These are phyloP conservation scores for Fusarium foetens DNA, from an alignment of 2,329 filamentous ascomycete genomes.

Conservation along the genomic window DNA sequence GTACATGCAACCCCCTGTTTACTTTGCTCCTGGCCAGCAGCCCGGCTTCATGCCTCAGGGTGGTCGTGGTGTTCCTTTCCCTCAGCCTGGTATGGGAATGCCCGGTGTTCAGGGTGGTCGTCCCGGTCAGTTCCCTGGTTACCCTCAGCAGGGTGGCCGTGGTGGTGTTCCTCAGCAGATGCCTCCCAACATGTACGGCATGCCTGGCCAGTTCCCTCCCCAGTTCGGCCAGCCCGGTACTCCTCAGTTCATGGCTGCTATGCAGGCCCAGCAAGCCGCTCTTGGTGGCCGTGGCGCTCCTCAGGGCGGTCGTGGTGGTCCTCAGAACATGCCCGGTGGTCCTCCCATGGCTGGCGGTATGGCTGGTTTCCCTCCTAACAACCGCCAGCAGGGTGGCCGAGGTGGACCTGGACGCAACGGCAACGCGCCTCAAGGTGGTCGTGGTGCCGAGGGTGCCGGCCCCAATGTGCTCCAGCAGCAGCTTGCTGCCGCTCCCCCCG, in stretches of 20 bases:
- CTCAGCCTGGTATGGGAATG: conserved; percentile 71
- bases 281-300: conserved; percentile 72
- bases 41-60: conserved; percentile 73
- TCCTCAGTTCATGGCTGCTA: conserved; percentile 82
- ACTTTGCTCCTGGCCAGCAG: conserved; percentile 87
- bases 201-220: conserved; percentile 83
- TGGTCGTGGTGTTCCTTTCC: conserved; percentile 74
- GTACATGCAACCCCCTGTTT: conserved; percentile 90
- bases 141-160: conserved; percentile 88
- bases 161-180: conserved; percentile 88
- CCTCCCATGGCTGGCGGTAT: conserved; percentile 67
- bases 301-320: conserved; percentile 73
- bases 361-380: conserved; percentile 68
- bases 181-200: conserved; percentile 85
- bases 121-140: conserved; percentile 86
- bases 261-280: conserved; percentile 75
- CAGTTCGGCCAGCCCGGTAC: conserved; percentile 83
- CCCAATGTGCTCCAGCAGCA: conserved; percentile 64
- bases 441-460: conserved; percentile 51
- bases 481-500: conserved; percentile 66
- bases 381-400: conserved; percentile 63
- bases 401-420: conserved; percentile 56
- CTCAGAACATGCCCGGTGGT: conserved; percentile 73
- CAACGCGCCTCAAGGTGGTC: conserved; percentile 61
- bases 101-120: conserved; percentile 82